A percentile compares a stretch with the other conserved stretches of the same genome.
phyloP scores from a whole-genome alignment of 139 green algal genomes.

The Coccomyxa sp. region DNA sequence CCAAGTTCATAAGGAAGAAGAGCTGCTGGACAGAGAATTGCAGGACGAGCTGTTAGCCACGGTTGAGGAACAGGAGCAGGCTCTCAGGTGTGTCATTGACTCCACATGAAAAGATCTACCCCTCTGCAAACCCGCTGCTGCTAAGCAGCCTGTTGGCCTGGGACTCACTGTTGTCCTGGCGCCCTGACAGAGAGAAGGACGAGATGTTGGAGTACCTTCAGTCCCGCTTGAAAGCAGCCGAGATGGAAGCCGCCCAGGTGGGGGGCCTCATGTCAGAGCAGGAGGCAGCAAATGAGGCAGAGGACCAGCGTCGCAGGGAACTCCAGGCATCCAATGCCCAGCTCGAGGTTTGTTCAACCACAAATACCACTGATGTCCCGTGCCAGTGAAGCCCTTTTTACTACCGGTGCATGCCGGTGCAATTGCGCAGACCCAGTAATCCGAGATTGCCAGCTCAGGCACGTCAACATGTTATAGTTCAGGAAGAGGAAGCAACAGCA shows the following conservation, averaged over 20 bases:
- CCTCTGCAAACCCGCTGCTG: not conserved
- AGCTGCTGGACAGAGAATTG: not conserved
- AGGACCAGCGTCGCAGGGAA: constrained; percentile 1
- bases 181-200: constrained; percentile 13
- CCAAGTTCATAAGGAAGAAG: no score
- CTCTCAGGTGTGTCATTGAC: not conserved
- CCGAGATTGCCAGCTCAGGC: no score
- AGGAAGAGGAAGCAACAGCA: no score
- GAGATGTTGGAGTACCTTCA: constrained; percentile 2
- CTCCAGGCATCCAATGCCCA: constrained; percentile 9
- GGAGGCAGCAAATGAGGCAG: not conserved
- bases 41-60: constrained; percentile 11
- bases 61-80: not conserved
- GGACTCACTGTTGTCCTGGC: not conserved
- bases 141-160: not conserved
- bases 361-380: no score
- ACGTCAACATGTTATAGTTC: no score
- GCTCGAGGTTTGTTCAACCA: constrained; percentile 4
- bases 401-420: no score
- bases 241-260: not conserved
- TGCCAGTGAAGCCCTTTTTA: no score
- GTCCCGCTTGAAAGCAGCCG: not conserved
- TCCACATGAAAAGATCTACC: not conserved
- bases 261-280: not conserved
- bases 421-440: no score